Base-by-base conservation (phyloP, 495 filamentous ascomycete genomes). In the Corynascus novoguineensis region DNA sequence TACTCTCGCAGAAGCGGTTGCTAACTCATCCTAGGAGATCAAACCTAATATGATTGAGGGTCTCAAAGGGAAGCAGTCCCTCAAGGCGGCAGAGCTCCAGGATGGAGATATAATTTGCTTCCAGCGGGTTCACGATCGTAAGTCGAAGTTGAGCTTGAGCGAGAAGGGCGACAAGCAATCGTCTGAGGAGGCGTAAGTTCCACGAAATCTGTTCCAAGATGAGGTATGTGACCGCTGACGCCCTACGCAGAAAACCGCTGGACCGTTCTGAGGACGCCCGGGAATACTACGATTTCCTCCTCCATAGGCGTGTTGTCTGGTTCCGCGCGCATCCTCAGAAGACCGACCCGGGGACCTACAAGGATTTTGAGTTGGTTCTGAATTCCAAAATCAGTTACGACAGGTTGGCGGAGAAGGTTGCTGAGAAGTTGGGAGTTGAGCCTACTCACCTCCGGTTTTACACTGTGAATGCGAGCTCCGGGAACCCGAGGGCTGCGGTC, bases 91-190 rank as follows among this genome's bases (percentile, higher is more conserved):
- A 3, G 93, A 99, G 69, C 89, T 99, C 40, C 92, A 97, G 65
- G 92, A 97, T 66, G 93, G 93, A 38, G 93, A 99, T 67, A 96
- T 99, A 62, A 82, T 99, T 29, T 96, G 91, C 61, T 96, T 97
- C 74, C 92, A 97, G 70, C 81, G 79, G 55, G 64, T 76, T 14
- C 67, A 83, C 8, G 77, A 80, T 53, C 62, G 65, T 14, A 81
- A 75, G 59, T 67, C 65, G 28, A 69, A 64, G 22, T 53, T 74
- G 25, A 56, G 62, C 5, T 51, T 64, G 9, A 61, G 63, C 11
- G 68, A 66, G 9, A 61, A 38, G 53, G 27, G 37, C 35, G 64
- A 64, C 27, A 61, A 50, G 50, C 55, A 62, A 24, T 37, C 59
- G n/a, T 50, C 62, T 0, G 65, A 71, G n/a, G 67, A 74, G 45